A percentile compares a stretch with the other conserved stretches of the same genome.
Conservation (phyloP, 257 asterid genomes). For the Solanum pinnatisectum region DNA sequence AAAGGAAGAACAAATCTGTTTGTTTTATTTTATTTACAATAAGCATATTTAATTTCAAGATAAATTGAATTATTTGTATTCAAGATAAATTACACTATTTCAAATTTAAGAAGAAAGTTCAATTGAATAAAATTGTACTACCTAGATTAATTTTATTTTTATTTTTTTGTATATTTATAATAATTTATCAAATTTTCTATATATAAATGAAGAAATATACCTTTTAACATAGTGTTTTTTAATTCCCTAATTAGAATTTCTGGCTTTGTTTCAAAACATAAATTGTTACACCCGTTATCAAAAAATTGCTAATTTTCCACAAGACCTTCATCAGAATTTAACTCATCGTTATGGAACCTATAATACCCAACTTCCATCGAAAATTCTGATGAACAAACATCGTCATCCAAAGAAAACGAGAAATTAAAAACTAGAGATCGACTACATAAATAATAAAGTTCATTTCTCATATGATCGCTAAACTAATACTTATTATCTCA, state of each 20-base stretch:
- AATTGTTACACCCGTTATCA: rapidly evolving
- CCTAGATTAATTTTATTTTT: too few species aligned
- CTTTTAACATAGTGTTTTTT: background rate
- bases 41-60: too few species aligned
- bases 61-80: too few species aligned
- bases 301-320: background rate
- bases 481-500: too few species aligned
- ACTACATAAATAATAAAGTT: background rate
- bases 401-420: background rate
- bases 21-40: too few species aligned
- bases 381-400: too few species aligned
- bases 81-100: background rate
- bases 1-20: background rate
- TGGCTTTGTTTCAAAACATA: background rate
- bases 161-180: too few species aligned
- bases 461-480: background rate
- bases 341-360: background rate
- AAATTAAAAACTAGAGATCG: background rate
- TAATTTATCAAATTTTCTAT: background rate
- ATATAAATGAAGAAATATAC: background rate
- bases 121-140: too few species aligned
- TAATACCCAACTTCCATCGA: too few species aligned
- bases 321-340: background rate
- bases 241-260: background rate
- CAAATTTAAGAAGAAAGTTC: background rate